A percentile compares a stretch with the other conserved stretches of the same genome.
Evolutionary conservation across 139 green algal species (phyloP).

Genomic region (Chlamydomonas sp.): DNA sequence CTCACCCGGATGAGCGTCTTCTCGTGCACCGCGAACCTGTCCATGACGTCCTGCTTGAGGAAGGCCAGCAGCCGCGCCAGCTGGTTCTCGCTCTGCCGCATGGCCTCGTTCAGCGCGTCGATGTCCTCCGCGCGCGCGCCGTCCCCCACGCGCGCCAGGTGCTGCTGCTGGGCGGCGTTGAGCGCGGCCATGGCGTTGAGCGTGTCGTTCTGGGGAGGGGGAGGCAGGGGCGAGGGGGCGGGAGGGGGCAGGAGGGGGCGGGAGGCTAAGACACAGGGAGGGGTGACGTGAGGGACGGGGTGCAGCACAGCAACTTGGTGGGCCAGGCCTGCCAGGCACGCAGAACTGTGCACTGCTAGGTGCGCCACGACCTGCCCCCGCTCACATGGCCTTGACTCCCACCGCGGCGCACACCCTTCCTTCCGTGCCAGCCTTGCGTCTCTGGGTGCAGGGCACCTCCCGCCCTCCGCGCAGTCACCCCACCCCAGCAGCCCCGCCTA

Average conservation of each 20-base stretch:
- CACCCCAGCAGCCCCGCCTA: background rate
- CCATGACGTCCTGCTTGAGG: constrained; percentile 45
- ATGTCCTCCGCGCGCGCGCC: constrained; percentile 19
- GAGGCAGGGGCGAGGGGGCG: background rate
- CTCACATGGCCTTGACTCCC: too few relatives aligned
- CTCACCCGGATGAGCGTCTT: constrained; percentile 38
- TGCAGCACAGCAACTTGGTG: too few relatives aligned
- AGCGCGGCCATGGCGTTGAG: constrained; percentile 30
- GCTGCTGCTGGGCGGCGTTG: constrained; percentile 36
- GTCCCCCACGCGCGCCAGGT: constrained; percentile 13
- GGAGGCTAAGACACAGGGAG: background rate
- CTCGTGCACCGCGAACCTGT: constrained; percentile 34
- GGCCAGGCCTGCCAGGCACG: too few relatives aligned
- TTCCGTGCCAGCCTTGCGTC: too few relatives aligned
- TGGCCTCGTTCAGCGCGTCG: constrained; percentile 34
- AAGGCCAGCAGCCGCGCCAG: constrained; percentile 39
- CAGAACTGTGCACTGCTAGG: too few relatives aligned
- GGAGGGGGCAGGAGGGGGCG: too few relatives aligned
- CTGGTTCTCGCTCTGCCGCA: constrained; percentile 42
- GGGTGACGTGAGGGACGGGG: background rate
- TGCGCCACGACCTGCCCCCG: too few relatives aligned
- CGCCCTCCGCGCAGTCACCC: background rate
- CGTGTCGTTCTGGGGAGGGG: constrained; percentile 7
- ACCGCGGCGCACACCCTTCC: too few relatives aligned
- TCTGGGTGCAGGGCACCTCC: too few relatives aligned